phyloP scores from a whole-genome alignment of 176 grass and related monocot genomes.

The Zoysia japonica region DNA sequence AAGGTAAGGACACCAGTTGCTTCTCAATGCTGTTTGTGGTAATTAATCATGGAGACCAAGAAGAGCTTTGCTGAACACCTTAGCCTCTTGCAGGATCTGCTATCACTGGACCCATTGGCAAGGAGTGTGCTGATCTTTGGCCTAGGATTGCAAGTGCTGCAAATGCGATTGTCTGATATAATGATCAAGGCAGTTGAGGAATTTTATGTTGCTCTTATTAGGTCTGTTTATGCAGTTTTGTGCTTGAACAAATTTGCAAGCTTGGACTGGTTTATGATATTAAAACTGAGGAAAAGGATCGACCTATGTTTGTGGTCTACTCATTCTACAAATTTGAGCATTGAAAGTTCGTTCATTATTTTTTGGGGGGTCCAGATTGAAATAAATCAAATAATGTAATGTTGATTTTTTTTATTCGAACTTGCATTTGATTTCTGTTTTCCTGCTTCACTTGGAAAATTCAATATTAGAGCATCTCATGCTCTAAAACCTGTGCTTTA shows the following conservation, averaged over 20 bases:
- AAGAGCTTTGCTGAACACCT: background rate
- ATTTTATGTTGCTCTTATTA: background rate
- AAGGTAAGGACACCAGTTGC: constrained; percentile 31
- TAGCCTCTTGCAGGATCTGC: constrained; percentile 45
- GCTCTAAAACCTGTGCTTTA: no score
- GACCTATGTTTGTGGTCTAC: background rate
- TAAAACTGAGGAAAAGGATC: background rate
- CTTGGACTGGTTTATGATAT: background rate
- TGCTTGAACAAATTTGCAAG: constrained; percentile 1
- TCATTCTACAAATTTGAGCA: no score
- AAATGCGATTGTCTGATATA: constrained; percentile 53
- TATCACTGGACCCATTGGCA: constrained; percentile 63
- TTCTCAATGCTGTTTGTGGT: background rate
- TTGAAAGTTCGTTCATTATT: no score
- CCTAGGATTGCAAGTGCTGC: constrained; percentile 60
- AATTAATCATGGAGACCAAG: background rate
- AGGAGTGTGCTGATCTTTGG: constrained; percentile 65
- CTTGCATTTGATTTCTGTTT: no score
- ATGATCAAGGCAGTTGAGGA: background rate
- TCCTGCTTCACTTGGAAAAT: no score
- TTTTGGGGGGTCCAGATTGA: no score
- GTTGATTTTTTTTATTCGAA: no score
- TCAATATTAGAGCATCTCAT: no score
- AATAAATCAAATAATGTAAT: no score
- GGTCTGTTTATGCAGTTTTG: constrained; percentile 9